These are phyloP conservation scores for Zymoseptoria pseudotritici DNA, from an alignment of 2,329 filamentous ascomycete genomes.

Conservation along the genomic window DNA sequence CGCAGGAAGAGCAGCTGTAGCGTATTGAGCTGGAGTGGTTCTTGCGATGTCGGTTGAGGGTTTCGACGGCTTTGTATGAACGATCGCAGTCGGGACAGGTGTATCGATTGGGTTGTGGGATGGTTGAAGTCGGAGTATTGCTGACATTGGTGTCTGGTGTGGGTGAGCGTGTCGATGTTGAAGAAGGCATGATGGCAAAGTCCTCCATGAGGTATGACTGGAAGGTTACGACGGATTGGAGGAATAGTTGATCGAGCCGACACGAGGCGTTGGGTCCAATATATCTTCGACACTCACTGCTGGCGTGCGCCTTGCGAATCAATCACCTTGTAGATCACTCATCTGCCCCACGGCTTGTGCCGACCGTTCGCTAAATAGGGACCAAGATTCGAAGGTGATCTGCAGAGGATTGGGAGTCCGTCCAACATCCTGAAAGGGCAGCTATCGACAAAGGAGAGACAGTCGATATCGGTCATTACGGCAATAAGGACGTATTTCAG, in stretches of 20 bases:
- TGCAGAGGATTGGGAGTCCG: neutral
- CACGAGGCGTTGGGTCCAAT: neutral
- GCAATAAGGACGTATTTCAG: neutral
- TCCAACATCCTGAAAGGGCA: neutral
- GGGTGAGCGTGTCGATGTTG: neutral
- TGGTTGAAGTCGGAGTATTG: neutral
- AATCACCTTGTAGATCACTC: neutral
- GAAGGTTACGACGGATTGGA: neutral
- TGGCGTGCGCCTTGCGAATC: neutral
- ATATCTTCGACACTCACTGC: neutral
- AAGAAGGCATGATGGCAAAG: neutral
- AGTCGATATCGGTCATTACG: neutral
- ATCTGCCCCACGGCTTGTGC: neutral
- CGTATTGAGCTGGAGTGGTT: slow-evolving; percentile 11
- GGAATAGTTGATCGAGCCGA: neutral
- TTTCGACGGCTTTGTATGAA: slow-evolving; percentile 17
- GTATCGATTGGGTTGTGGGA: neutral
- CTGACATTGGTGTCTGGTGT: neutral
- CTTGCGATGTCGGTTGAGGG: slow-evolving; percentile 16
- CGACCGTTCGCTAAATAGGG: neutral
- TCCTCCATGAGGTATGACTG: neutral
- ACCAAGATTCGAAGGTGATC: neutral
- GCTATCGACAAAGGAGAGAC: neutral
- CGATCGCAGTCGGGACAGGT: slow-evolving; percentile 15
- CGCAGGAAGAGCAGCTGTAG: slow-evolving; percentile 13